A percentile compares a stretch with the other conserved stretches of the same genome.
Conservation (phyloP, 352 stramenopile species). For the Aphanomyces astaci region DNA sequence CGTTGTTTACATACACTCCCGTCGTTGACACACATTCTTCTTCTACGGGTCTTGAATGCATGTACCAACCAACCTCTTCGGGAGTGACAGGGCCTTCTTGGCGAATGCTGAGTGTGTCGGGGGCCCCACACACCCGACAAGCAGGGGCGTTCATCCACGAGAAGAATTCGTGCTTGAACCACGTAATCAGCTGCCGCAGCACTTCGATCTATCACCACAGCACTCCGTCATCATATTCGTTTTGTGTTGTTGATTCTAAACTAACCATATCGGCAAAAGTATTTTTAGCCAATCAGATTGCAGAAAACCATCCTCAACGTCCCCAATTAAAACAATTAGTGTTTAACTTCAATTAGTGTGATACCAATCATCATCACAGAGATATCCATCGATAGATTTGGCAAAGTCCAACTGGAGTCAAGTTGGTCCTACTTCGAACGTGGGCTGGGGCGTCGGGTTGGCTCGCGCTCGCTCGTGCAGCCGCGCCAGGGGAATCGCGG, state of each 20-base stretch:
- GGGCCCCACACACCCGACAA: constrained; percentile 44
- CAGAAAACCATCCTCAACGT: no score
- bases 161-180: constrained; percentile 89
- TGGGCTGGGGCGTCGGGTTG: constrained; percentile 39
- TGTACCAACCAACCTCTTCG: constrained; percentile 35
- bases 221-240: background rate
- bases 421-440: constrained; percentile 36
- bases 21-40: no score
- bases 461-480: constrained; percentile 53
- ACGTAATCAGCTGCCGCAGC: constrained; percentile 65
- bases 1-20: no score
- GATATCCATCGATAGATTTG: no score
- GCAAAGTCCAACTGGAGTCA: no score
- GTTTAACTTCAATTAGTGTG: no score
- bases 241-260: no score
- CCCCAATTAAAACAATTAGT: no score
- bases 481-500: constrained; percentile 52
- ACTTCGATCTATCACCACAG: constrained; percentile 49
- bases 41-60: background rate
- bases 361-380: no score
- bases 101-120: constrained; percentile 39
- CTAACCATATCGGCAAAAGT: no score
- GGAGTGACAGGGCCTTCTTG: constrained; percentile 40
- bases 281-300: no score
- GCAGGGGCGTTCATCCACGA: constrained; percentile 81